These are phyloP conservation scores for Suillus discolor DNA, from an alignment of 768 basidiomycete species.

Conservation along the genomic window DNA sequence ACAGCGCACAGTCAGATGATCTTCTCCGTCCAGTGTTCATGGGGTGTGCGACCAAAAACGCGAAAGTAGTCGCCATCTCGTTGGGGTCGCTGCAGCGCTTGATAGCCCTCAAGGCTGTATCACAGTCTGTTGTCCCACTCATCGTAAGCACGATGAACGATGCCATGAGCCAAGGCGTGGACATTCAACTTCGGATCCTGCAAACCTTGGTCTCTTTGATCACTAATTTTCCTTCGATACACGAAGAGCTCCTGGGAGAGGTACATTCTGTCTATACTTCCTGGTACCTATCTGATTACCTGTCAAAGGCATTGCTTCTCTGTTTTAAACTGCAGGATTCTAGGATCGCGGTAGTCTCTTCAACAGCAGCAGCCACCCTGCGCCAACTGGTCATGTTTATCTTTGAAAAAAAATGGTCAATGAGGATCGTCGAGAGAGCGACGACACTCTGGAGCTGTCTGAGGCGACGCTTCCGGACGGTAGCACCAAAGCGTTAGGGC, in stretches of 20 bases:
- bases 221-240: slow-evolving; percentile 82
- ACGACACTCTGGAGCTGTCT: slow-evolving; percentile 17
- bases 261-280: slow-evolving; percentile 45
- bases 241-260: slow-evolving; percentile 78
- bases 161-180: slow-evolving; percentile 91
- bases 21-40: too few species aligned
- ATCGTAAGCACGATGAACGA: slow-evolving; percentile 85
- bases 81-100: slow-evolving; percentile 89
- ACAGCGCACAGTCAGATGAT: too few species aligned
- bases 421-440: slow-evolving; percentile 58
- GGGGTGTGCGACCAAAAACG: slow-evolving; percentile 47
- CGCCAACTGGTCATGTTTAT: slow-evolving; percentile 98
- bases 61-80: slow-evolving; percentile 91
- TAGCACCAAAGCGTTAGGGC: slow-evolving; percentile 58
- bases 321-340: slow-evolving; percentile 97
- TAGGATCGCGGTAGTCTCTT: slow-evolving; percentile 93
- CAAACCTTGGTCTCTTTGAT: slow-evolving; percentile 91
- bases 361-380: slow-evolving; percentile 93
- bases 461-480: slow-evolving; percentile 70
- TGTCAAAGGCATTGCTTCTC: slow-evolving; percentile 43
- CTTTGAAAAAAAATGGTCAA: slow-evolving; percentile 71
- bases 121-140: slow-evolving; percentile 71
- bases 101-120: slow-evolving; percentile 84
- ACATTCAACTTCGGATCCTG: slow-evolving; percentile 91
- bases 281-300: too few species aligned